Base-by-base conservation (phyloP, 1,139 yeast genomes). In the Geotrichum europaeum region DNA sequence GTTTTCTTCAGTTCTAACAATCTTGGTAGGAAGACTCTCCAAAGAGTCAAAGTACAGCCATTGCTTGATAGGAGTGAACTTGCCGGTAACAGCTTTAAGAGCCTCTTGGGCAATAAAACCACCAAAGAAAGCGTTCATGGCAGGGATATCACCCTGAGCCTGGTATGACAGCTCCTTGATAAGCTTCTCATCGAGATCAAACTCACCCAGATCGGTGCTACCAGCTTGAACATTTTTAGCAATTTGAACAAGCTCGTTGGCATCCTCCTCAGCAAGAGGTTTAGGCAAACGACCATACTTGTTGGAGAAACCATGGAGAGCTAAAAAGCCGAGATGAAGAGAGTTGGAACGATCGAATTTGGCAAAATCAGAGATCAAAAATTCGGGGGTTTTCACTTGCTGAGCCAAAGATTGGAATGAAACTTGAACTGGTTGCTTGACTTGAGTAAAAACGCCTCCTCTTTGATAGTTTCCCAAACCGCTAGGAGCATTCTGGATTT, bases 21-120 rank as follows among this genome's bases (percentile, higher is more conserved):
- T 81, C 15, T 78, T 72, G 58, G 83, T 79, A 15, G 96, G 96
- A 68, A 94, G 79, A 15, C 96, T 87, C 76, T 94, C 99, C 68
- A 94, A 79, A 0, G 98, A 91, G 71, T 94, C 99, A 73, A 89
- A 94, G 75, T 94, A 94, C 73, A 92, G 77, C 82, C 86, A 89
- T 76, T 94, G 99, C 72, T 87, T 86, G 60, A 92, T 79, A 15
- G 99, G 99, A 13, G 85, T 83, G 70, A 92, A 94, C 77, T 94
- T 94, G 56, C 98, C 96, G 9, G 97, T 88, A 68, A 94, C 87
- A 57, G 96, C 96, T 77, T 94, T 94, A 72, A 94, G 81, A 32
- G 89, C 97, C 77, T 94, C 99, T 76, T 94, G 99, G 3, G 99
- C 99, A 59, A 90, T 87, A 61, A 94, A 78, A 47, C 99, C 99